Evolutionary conservation across 1,139 yeast genomes (phyloP).

Genomic region (Pichia terricola): DNA sequence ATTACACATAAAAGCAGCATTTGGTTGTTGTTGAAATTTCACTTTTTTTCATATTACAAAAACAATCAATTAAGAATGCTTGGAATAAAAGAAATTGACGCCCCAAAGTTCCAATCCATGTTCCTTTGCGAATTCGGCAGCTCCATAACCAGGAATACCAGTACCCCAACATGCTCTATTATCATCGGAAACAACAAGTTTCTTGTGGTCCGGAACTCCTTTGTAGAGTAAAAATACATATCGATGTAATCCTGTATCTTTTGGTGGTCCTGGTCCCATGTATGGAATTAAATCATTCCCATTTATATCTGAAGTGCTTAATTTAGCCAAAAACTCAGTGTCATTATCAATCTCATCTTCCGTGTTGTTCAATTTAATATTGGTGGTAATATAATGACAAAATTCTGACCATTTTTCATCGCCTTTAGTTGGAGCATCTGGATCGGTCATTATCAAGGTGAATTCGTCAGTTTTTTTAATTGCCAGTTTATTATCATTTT

Average conservation of each 20-base stretch:
- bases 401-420: slow-evolving; percentile 87
- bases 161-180: slow-evolving; percentile 81
- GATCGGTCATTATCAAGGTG: slow-evolving; percentile 77
- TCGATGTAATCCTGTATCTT: slow-evolving; percentile 72
- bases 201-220: slow-evolving; percentile 34
- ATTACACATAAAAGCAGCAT: not conserved
- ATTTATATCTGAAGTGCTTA: not conserved
- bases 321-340: not conserved
- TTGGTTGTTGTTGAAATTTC: not conserved
- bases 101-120: slow-evolving; percentile 60
- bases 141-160: slow-evolving; percentile 66
- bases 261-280: slow-evolving; percentile 80
- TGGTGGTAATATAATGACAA: slow-evolving; percentile 67
- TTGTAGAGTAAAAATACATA: slow-evolving; percentile 68
- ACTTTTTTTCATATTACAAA: too few species aligned
- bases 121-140: slow-evolving; percentile 61
- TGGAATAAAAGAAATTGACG: slow-evolving; percentile 47
- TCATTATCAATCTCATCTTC: slow-evolving; percentile 4
- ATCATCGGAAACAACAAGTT: slow-evolving; percentile 23
- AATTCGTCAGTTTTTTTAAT: slow-evolving; percentile 16
- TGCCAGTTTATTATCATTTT: not conserved
- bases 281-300: slow-evolving; percentile 34
- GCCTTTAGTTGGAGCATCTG: slow-evolving; percentile 80
- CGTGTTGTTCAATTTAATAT: slow-evolving; percentile 38
- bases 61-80: too few species aligned